These are phyloP conservation scores for Wickerhamomyces pijperi DNA, from an alignment of 805 yeast genomes.

Conservation along the genomic window DNA sequence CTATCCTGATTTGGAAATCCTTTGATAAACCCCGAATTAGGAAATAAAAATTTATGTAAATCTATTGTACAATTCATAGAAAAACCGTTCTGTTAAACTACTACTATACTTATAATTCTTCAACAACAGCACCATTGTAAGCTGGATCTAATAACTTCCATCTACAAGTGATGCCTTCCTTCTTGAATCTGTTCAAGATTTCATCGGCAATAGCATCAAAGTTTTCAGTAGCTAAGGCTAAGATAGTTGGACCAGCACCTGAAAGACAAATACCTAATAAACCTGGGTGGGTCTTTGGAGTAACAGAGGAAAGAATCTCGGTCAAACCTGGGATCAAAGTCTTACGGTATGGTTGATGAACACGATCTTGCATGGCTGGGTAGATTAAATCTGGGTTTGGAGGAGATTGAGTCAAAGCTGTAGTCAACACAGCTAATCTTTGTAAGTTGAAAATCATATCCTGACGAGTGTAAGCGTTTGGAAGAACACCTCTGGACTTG, in stretches of 20 bases:
- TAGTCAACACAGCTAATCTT: slow-evolving; percentile 83
- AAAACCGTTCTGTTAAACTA: no score
- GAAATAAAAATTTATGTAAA: no score
- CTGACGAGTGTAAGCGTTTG: slow-evolving; percentile 60
- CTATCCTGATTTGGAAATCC: no score
- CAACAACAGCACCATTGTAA: slow-evolving; percentile 70
- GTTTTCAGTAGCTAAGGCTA: slow-evolving; percentile 84
- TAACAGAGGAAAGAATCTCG: slow-evolving; percentile 67
- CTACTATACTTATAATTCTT: slow-evolving; percentile 18
- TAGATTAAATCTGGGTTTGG: slow-evolving; percentile 78
- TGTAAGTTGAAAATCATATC: slow-evolving; percentile 91
- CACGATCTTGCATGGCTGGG: slow-evolving; percentile 92
- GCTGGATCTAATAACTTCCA: slow-evolving; percentile 87
- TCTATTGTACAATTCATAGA: no score
- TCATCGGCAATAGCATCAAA: slow-evolving; percentile 74
- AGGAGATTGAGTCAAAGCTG: slow-evolving; percentile 77
- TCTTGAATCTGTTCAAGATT: slow-evolving; percentile 57
- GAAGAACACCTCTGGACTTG: slow-evolving; percentile 80
- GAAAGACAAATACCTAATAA: slow-evolving; percentile 88
- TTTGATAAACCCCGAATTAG: no score
- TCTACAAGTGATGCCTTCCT: slow-evolving; percentile 56
- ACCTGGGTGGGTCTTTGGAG: slow-evolving; percentile 76
- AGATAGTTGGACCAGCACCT: slow-evolving; percentile 97
- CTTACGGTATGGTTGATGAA: slow-evolving; percentile 96
- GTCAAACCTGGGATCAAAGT: slow-evolving; percentile 84